Evolutionary conservation across 257 asterid genomes (phyloP), one percentile per base, ranked within the genome.

Genomic region (Ehretia macrophylla): DNA sequence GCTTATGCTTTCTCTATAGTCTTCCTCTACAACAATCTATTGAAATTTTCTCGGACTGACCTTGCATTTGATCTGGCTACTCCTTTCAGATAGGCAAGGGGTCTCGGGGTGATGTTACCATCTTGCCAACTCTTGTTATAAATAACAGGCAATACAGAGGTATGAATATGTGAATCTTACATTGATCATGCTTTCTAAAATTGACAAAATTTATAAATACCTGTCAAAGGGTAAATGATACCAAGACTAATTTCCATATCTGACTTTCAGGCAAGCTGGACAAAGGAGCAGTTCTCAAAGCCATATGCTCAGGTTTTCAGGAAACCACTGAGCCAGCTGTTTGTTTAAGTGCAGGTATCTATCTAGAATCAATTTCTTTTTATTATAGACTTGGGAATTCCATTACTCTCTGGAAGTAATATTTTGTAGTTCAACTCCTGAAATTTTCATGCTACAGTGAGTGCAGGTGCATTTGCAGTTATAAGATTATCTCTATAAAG

Each of bases 281-380:
- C 74, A 83, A 66, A 67, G 86, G 82, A 56, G 84, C 89, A 63
- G 86, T 83, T 59, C 80, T 83, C 53, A 83, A 79, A 74, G 89
- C 84, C 63, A 60, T 82, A 60, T 82, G 94, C 67, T 75, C 87
- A 27, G 90, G 90, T 48, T 83, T 83, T 56, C 77, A 80, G 68
- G 90, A 83, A 78, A 75, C 86, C n/a, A 83, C 90, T 5, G 90
- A 83, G 63, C 90, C 90, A 59, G 84, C 77, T 55, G 74, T 83
- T 75, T 83, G 90, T 67, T 67, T 83, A 64, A 60, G 71, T 39
- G 71, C 45, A 50, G 88, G 91, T 85, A 45, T 46, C n/a, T 18
- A 38, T 50, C 55, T 68, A 17, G 40, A 22, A 59, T 11, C 55
- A 18, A 6, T 58, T 66, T 66, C 32, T 44, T 55, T 20, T 16